Base-by-base conservation (phyloP, 2,329 filamentous ascomycete genomes). In the Alternaria burnsii region DNA sequence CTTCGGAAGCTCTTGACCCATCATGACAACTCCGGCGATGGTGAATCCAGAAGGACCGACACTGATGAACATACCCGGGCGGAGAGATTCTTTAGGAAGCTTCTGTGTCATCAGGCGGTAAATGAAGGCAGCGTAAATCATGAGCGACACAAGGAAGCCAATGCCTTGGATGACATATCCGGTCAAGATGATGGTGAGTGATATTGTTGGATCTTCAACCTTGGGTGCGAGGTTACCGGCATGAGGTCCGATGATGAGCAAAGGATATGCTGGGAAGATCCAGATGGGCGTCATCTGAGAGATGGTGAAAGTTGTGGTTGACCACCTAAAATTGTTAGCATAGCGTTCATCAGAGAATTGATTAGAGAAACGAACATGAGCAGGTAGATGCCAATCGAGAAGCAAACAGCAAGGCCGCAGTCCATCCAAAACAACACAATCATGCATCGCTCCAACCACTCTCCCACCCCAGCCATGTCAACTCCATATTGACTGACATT, bases 101-200 rank as follows among this genome's bases (percentile, higher is more conserved):
- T 95, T 95, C 72, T 94, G 91, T 0, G 92, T 94, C 92, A 95
- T 95, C 28, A 96, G 84, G 30, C 92, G 87, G 75, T 95, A 95
- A 51, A 96, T 87, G 73, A 94, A 95, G 51, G 92, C 91, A 1
- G 90, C 87, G 63, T 93, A 93, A 26, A 96, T 91, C 89, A 94
- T 94, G 59, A 94, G 85, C 0, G 85, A 85, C 43, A 89, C 84
- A 65, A 89, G 75, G 70, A 89, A 89, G 1, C 87, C 87, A 50
- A 88, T 85, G n/a, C 87, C 87, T 74, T 89, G 87, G 36, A 89
- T 83, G 3, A 86, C 83, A 58, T 83, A 85, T 11, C 86, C 87
- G 6, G 85, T 86, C 40, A 89, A 77, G 32, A 89, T 85, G 59
- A 89, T 84, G 3, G 79, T 76, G n/a, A 89, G 78, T 1, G 84